phyloP scores from a whole-genome alignment of 306 rosid genomes.

The Vigna hirtella region DNA sequence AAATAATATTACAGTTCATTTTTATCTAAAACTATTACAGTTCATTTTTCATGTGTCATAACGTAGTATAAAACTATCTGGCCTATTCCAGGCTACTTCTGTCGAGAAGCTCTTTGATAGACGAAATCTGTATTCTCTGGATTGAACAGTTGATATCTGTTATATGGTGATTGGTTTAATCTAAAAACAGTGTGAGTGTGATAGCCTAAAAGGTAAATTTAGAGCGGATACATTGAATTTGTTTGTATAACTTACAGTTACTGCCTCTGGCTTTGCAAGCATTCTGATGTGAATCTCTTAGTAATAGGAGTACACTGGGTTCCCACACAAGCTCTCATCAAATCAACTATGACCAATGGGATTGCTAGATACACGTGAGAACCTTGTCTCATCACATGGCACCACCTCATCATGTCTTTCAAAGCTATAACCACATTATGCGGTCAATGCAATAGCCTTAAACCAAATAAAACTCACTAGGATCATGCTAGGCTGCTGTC shows the following conservation, averaged over 20 bases:
- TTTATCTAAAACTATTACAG: no score
- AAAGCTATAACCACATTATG: conserved; percentile 22
- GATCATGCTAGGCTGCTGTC: conserved; percentile 10
- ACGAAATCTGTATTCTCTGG: not conserved
- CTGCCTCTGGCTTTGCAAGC: not conserved
- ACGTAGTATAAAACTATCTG: no score
- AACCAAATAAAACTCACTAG: not conserved
- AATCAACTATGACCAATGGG: conserved; percentile 17
- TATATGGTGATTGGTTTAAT: not conserved
- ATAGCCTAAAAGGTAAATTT: no score
- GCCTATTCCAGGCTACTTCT: no score
- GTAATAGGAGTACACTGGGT: conserved; percentile 22
- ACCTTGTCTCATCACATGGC: conserved; percentile 31
- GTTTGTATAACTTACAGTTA: not conserved
- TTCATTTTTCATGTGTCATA: no score
- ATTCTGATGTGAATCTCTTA: not conserved
- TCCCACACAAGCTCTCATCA: conserved; percentile 40
- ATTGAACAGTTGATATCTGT: not conserved
- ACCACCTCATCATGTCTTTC: conserved; percentile 39
- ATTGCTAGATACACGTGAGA: not conserved
- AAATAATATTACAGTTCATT: no score
- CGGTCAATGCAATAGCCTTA: not conserved
- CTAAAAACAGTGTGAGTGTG: not conserved
- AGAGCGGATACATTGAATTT: not conserved
- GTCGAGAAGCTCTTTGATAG: no score